Evolutionary conservation across 352 stramenopile species (phyloP).

Genomic region (Globisporangium polare): DNA sequence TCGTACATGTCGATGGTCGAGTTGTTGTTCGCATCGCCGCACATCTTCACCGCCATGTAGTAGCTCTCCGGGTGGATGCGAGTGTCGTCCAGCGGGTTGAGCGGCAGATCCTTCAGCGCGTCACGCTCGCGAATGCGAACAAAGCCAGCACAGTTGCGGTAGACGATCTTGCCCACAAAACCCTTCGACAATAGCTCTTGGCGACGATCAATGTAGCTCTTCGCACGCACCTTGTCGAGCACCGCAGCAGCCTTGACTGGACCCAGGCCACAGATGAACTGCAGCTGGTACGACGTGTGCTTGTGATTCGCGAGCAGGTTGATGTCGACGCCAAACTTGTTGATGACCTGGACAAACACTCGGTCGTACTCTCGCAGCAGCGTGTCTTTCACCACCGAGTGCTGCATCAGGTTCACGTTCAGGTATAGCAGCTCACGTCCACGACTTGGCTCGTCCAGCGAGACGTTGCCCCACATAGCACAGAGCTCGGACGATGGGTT

Average conservation of each 20-base stretch:
- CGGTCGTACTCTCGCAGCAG: conserved; percentile 84
- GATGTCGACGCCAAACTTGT: conserved; percentile 88
- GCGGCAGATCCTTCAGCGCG: conserved; percentile 71
- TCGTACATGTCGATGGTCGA: conserved; percentile 91
- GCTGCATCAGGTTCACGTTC: conserved; percentile 85
- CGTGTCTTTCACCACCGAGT: conserved; percentile 83
- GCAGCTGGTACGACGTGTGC: conserved; percentile 82
- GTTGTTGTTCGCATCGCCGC: conserved; percentile 89
- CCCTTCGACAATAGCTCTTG: conserved; percentile 85
- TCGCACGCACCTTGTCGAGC: conserved; percentile 80
- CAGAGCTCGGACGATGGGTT: conserved; percentile 84
- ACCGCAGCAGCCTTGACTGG: conserved; percentile 77
- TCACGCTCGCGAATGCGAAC: conserved; percentile 86
- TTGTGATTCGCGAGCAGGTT: conserved; percentile 89
- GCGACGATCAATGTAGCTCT: conserved; percentile 82
- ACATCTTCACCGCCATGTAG: conserved; percentile 91
- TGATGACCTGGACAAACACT: conserved; percentile 80
- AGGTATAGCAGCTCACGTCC: conserved; percentile 81
- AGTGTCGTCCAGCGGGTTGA: conserved; percentile 87
- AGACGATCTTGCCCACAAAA: conserved; percentile 83
- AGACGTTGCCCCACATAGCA: conserved; percentile 83
- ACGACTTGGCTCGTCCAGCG: conserved; percentile 72
- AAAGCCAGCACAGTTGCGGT: conserved; percentile 85
- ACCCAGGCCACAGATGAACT: conserved; percentile 85
- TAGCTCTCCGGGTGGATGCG: conserved; percentile 89